Conservation (phyloP, 1,139 yeast genomes). For the Taiozyma onychis region DNA sequence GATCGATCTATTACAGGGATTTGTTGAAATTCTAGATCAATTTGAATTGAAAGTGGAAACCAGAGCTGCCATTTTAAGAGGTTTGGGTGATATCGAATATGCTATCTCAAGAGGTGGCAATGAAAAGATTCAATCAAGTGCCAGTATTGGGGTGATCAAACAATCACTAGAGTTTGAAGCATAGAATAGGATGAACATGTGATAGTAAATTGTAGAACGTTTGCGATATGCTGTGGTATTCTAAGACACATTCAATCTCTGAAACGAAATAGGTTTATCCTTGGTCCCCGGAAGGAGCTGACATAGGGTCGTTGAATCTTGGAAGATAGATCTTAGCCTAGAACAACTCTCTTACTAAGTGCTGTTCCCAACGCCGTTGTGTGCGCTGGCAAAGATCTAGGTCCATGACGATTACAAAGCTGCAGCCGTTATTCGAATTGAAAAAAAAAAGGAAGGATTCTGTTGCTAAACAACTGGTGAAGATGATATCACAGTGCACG, state of each 20-base stretch:
- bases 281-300: too few relatives aligned
- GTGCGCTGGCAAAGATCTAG: background rate
- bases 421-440: too few relatives aligned
- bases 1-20: constrained; percentile 75
- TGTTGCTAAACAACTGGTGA: background rate
- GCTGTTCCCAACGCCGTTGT: too few relatives aligned
- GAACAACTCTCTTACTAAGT: too few relatives aligned
- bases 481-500: background rate
- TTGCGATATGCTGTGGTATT: too few relatives aligned
- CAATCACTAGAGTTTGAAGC: constrained; percentile 32
- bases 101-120: constrained; percentile 90
- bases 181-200: background rate
- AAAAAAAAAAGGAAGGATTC: background rate
- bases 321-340: too few relatives aligned
- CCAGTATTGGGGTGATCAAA: constrained; percentile 84
- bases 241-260: too few relatives aligned
- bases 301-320: too few relatives aligned
- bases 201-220: background rate
- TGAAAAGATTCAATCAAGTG: constrained; percentile 85
- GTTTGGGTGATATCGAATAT: constrained; percentile 83
- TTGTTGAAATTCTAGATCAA: constrained; percentile 60
- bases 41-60: constrained; percentile 62
- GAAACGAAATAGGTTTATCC: too few relatives aligned
- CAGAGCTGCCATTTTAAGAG: constrained; percentile 57
- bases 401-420: background rate